These are phyloP conservation scores for Leucosporidium scottii DNA, from an alignment of 768 basidiomycete genomes.

Conservation along the genomic window DNA sequence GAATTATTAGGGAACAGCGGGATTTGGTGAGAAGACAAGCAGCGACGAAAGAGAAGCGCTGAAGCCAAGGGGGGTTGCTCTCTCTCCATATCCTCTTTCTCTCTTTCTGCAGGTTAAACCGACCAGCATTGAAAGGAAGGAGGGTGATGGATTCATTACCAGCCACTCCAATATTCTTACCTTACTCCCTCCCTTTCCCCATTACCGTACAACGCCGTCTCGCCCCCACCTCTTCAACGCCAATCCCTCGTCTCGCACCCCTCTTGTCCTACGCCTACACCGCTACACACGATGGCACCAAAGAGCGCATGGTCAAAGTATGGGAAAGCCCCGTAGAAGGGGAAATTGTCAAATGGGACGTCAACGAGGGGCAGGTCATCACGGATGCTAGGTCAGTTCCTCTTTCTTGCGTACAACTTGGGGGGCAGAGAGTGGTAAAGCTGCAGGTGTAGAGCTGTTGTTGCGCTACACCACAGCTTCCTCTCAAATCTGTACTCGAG, in stretches of 20 bases:
- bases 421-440: not conserved
- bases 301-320: constrained; percentile 69
- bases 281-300: constrained; percentile 18
- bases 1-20: no score
- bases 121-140: no score
- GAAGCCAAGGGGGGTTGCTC: no score
- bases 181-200: constrained; percentile 73
- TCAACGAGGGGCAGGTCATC: constrained; percentile 37
- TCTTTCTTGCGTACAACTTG: not conserved
- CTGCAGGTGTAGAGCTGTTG: not conserved
- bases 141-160: not conserved
- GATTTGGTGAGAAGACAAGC: no score
- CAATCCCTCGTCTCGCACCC: constrained; percentile 55
- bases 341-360: constrained; percentile 64
- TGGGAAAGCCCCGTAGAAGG: constrained; percentile 89
- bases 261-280: constrained; percentile 67
- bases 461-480: not conserved
- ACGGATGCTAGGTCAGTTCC: constrained; percentile 23
- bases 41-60: no score
- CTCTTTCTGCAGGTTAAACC: no score
- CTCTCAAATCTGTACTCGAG: not conserved
- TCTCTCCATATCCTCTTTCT: no score
- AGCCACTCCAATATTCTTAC: constrained; percentile 64
- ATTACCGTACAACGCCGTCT: constrained; percentile 60
- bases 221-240: constrained; percentile 52